Base-by-base conservation (phyloP, 768 basidiomycete genomes). In the Podaxis sp. region DNA sequence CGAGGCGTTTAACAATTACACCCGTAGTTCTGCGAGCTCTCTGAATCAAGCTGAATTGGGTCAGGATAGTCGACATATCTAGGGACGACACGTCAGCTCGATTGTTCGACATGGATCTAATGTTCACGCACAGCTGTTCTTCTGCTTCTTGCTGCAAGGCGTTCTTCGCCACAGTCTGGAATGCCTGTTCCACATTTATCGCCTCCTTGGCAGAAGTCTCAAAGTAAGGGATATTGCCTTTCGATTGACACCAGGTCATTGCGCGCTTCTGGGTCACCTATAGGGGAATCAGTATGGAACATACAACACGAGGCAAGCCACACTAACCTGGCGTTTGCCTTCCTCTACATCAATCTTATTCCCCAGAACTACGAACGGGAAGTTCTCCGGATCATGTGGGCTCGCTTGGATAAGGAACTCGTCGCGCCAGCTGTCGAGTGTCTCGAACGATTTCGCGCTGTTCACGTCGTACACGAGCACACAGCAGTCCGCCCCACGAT, bases 321-420 rank as follows among this genome's bases (percentile, higher is more conserved):
- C 32, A 68, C 83, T 63, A 60, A 94, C 95, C 87, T 97, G 95
- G 65, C 96, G 87, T 75, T 98, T 98, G 73, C 88, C 91, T 79
- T 98, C 97, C 78, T 98, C 97, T 69, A 98, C 93, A 73, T 99
- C 97, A 73, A 99, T 96, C 93, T 99, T 99, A 79, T 99, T 99
- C n/a, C 97, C 97, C 62, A 99, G 77, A 11, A 99, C 96, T 59
- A 99, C 95, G 69, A 99, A 99, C 5, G 97, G 97, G 75, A 99
- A 99, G 79, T 98, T 98, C 82, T 98, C 97, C 42, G 97, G 95
- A 74, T 98, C 96, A 72, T 96, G 94, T 48, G 97, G 97, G 71
- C 93, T 95, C 10, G 97, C 97, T 78, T 99, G 91, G 68, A 99
- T 97, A 67, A 99, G 85, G 76, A 99, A 99, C 74, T 99, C 97